These are phyloP conservation scores for Tylopilus sp. DNA, from an alignment of 1,284 basidiomycete species.

Conservation along the genomic window DNA sequence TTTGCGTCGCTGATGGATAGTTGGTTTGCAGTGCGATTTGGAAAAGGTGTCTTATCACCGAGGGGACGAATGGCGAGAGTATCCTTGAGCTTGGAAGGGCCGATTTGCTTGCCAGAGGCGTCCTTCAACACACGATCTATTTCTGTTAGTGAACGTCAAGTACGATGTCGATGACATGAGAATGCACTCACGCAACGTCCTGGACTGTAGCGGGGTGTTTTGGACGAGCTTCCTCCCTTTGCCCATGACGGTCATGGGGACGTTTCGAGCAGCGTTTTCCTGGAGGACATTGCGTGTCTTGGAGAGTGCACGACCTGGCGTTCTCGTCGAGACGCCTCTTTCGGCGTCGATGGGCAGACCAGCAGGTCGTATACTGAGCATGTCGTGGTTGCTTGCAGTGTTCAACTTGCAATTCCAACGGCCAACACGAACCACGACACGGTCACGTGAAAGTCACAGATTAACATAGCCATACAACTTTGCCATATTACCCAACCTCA, in stretches of 20 bases:
- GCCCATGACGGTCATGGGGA: constrained; percentile 42
- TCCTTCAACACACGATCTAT: constrained; percentile 23
- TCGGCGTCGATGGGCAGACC: constrained; percentile 43
- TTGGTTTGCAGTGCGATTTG: constrained; percentile 46
- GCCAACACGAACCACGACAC: constrained; percentile 27
- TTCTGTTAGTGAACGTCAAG: constrained; percentile 22
- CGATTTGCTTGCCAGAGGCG: constrained; percentile 20
- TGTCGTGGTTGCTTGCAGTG: constrained; percentile 11
- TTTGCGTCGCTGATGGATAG: constrained; percentile 30
- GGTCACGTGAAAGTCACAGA: constrained; percentile 24
- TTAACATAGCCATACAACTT: constrained; percentile 9
- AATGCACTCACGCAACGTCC: constrained; percentile 33
- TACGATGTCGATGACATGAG: neutral
- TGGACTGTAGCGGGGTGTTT: constrained; percentile 39
- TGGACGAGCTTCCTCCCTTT: constrained; percentile 40
- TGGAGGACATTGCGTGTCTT: constrained; percentile 42
- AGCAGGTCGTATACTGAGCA: constrained; percentile 24
- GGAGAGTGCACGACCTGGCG: constrained; percentile 44
- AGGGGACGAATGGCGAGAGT: constrained; percentile 43
- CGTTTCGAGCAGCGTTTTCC: constrained; percentile 48
- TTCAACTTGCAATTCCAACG: neutral
- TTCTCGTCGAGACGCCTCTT: constrained; percentile 34
- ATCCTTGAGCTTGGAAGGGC: constrained; percentile 27
- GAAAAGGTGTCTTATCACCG: constrained; percentile 52
- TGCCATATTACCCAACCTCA: too few relatives aligned